These are phyloP conservation scores for Spongospora subterranea DNA, from an alignment of 208 protist species.

Conservation along the genomic window DNA sequence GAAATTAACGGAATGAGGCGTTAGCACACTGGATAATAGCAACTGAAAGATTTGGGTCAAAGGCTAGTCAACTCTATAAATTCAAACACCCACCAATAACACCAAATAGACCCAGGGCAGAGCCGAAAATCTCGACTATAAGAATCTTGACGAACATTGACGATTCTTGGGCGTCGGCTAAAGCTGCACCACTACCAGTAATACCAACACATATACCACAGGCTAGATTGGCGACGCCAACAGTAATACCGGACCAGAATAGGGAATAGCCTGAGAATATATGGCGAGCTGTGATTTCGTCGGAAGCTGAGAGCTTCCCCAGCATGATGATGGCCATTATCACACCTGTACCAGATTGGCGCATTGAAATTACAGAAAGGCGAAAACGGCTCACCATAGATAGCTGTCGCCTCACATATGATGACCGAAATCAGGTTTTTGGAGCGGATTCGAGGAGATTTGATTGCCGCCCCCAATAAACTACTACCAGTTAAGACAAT, in stretches of 20 bases:
- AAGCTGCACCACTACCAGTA: conserved; percentile 40
- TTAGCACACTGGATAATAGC: conserved; percentile 46
- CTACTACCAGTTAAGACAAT: conserved; percentile 40
- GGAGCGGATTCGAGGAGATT: conserved; percentile 55
- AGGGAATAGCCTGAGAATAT: conserved; percentile 15
- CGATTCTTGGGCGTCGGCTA: conserved; percentile 55
- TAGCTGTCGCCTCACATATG: conserved; percentile 42
- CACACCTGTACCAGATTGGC: conserved; percentile 2
- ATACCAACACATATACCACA: conserved; percentile 56
- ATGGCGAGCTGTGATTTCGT: not conserved
- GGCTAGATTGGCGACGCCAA: conserved; percentile 47
- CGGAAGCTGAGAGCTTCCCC: not conserved
- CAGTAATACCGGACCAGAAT: conserved; percentile 54
- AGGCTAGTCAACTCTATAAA: not conserved
- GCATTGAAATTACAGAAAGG: not conserved
- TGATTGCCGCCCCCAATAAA: conserved; percentile 48
- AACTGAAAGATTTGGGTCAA: conserved; percentile 10
- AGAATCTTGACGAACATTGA: conserved; percentile 62
- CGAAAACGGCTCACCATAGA: not conserved
- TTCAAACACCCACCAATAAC: conserved; percentile 20
- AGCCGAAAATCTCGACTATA: conserved; percentile 58
- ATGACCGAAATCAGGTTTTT: conserved; percentile 57
- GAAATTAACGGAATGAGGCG: conserved; percentile 3
- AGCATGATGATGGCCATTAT: conserved; percentile 62
- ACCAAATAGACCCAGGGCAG: conserved; percentile 56